A percentile compares a stretch with the other conserved stretches of the same genome.
phyloP scores from a whole-genome alignment of 768 basidiomycete species.

The Floccularia luteovirens region DNA sequence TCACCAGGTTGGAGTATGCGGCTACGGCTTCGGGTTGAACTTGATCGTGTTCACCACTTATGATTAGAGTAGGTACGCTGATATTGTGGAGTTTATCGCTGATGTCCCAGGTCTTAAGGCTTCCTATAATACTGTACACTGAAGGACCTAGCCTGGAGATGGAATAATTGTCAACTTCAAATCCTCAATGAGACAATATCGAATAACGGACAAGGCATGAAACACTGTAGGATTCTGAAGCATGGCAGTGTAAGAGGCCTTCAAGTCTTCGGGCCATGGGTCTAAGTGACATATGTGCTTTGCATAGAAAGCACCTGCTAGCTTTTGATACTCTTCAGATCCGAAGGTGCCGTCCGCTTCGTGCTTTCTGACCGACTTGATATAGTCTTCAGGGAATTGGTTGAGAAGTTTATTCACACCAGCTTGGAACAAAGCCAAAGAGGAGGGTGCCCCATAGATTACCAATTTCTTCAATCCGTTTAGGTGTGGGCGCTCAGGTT shows the following conservation, averaged over 20 bases:
- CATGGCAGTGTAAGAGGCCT: slow-evolving; percentile 14
- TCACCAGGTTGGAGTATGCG: slow-evolving; percentile 30
- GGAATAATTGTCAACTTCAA: slow-evolving; percentile 1
- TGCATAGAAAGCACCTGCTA: slow-evolving; percentile 16
- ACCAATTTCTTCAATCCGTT: slow-evolving; percentile 37
- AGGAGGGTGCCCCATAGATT: slow-evolving; percentile 36
- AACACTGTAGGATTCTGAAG: slow-evolving; percentile 26
- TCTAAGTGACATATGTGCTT: slow-evolving; percentile 24
- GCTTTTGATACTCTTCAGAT: slow-evolving; percentile 22
- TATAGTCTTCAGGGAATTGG: slow-evolving; percentile 30
- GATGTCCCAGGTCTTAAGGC: slow-evolving; percentile 38
- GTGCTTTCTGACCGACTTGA: slow-evolving; percentile 31
- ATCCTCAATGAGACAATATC: neutral
- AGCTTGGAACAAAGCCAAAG: slow-evolving; percentile 33
- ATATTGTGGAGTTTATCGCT: slow-evolving; percentile 36
- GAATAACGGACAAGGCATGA: slow-evolving; percentile 32
- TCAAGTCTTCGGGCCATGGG: slow-evolving; percentile 25
- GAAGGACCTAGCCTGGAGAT: slow-evolving; percentile 28
- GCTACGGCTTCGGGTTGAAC: slow-evolving; percentile 26
- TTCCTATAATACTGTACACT: slow-evolving; percentile 26
- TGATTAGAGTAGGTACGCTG: slow-evolving; percentile 26
- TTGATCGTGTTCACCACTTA: slow-evolving; percentile 34
- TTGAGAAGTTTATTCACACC: slow-evolving; percentile 18
- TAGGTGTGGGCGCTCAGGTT: too few relatives aligned
- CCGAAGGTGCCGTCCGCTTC: slow-evolving; percentile 18